Evolutionary conservation across 768 basidiomycete species (phyloP).

Genomic region (Boletales sp.): DNA sequence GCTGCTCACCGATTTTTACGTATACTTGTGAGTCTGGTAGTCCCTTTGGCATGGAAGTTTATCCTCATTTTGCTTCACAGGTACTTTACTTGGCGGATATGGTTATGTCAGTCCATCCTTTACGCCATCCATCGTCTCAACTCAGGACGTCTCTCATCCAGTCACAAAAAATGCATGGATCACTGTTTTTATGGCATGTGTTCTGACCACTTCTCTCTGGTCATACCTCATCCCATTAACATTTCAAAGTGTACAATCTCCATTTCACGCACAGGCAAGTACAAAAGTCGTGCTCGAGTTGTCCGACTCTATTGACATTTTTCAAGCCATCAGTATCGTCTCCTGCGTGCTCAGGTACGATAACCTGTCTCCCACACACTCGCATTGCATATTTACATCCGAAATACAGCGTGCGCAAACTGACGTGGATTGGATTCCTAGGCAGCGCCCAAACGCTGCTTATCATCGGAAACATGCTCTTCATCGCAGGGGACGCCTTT

Average conservation of each 20-base stretch:
- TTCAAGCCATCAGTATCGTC: slow-evolving; percentile 15
- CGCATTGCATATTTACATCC: background rate
- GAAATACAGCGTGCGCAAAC: slow-evolving; percentile 4
- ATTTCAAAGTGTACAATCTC: slow-evolving; percentile 13
- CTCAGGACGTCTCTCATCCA: slow-evolving; percentile 8
- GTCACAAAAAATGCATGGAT: slow-evolving; percentile 17
- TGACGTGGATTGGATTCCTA: slow-evolving; percentile 13
- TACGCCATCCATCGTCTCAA: background rate
- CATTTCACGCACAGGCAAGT: slow-evolving; percentile 18
- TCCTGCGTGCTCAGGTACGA: slow-evolving; percentile 16
- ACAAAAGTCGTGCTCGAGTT: background rate
- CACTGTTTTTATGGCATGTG: slow-evolving; percentile 18
- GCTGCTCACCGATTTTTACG: slow-evolving; percentile 27
- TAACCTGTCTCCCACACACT: too few relatives aligned
- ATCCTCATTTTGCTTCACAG: slow-evolving; percentile 3
- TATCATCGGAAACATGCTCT: slow-evolving; percentile 20
- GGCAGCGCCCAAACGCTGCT: slow-evolving; percentile 1
- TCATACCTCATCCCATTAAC: background rate
- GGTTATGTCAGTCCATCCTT: slow-evolving; percentile 19
- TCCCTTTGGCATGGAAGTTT: background rate
- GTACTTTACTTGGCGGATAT: slow-evolving; percentile 30
- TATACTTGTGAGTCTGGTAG: slow-evolving; percentile 17
- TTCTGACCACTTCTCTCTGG: background rate
- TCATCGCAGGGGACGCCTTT: slow-evolving; percentile 23
- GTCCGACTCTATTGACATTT: background rate